Evolutionary conservation across 768 basidiomycete genomes (phyloP), one percentile per base, ranked within the genome.

Genomic region (Kwoniella botswanensis): DNA sequence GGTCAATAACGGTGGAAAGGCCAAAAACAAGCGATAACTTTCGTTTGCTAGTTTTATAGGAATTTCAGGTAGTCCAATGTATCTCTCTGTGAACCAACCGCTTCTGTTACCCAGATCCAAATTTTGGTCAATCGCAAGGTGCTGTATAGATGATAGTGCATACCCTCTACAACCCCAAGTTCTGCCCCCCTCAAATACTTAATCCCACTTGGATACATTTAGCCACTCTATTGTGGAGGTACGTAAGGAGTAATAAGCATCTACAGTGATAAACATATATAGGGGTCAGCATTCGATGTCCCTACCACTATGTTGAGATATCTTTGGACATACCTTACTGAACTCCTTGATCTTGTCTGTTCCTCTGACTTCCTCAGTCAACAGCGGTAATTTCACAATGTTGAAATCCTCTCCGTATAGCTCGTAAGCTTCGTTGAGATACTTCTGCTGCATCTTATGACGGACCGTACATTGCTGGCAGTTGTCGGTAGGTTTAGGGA

Each of bases 331-430:
- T 56, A 83, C 82, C 77, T 90, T 89, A 84, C 93, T 94, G 81
- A 98, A 98, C 81, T 93, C 90, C 79, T 90, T 90, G 70, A 99
- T 88, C 85, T 93, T 95, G 84, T 94, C 91, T 0, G 93, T 93
- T 4, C 97, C 97, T 77, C 97, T 88, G 4, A 98, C 96, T 85
- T 98, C 97, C 82, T 98, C 95, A 4, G 94, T 97, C 65, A 98
- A 88, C 44, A 99, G 85, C 2, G 97, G 97, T 59, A 99, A 88
- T 82, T 91, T 89, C 17, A 98, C 85, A 76, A 99, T 97, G 84
- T 99, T 94, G 90, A 98, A 99, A 83, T 96, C 97, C 77, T 97
- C 94, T 84, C 93, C 93, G 82, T 97, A 97, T 60, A 98, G 90
- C 81, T 98, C 96, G 84, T 97, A 93, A 17, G 96, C 95, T 85